phyloP scores from a whole-genome alignment of 768 basidiomycete genomes.

The Tricholoma hemisulphureum region DNA sequence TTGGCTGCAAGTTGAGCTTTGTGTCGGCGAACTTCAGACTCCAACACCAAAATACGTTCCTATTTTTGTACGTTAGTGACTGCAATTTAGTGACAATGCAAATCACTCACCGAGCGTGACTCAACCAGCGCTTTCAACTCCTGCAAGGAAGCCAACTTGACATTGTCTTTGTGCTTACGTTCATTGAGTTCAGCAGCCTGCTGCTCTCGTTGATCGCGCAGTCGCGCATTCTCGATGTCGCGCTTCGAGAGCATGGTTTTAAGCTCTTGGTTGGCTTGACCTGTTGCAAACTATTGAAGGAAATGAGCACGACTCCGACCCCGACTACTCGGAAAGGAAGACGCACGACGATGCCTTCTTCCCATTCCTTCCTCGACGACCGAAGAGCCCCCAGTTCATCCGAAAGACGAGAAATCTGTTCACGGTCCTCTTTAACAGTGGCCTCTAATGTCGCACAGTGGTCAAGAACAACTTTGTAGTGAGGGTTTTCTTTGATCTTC shows the following conservation, averaged over 20 bases:
- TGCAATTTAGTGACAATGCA: background rate
- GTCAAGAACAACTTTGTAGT: slow-evolving; percentile 57
- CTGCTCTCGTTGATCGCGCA: slow-evolving; percentile 74
- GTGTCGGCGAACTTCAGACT: slow-evolving; percentile 70
- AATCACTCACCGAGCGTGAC: slow-evolving; percentile 40
- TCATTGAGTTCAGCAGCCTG: slow-evolving; percentile 63
- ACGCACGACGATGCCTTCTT: slow-evolving; percentile 45
- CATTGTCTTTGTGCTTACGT: slow-evolving; percentile 59
- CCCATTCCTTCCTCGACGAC: slow-evolving; percentile 43
- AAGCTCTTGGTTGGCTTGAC: slow-evolving; percentile 60
- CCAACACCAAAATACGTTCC: slow-evolving; percentile 71
- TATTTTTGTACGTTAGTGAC: slow-evolving; percentile 23
- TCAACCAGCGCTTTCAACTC: slow-evolving; percentile 68
- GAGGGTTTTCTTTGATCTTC: slow-evolving; percentile 43
- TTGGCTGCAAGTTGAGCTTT: slow-evolving; percentile 78
- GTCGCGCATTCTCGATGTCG: slow-evolving; percentile 62
- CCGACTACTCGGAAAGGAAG: slow-evolving; percentile 10
- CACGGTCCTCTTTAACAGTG: slow-evolving; percentile 36
- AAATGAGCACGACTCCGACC: slow-evolving; percentile 3
- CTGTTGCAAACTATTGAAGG: slow-evolving; percentile 33
- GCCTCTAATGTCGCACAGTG: slow-evolving; percentile 51
- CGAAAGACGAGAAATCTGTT: slow-evolving; percentile 39
- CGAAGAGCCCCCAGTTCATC: slow-evolving; percentile 44
- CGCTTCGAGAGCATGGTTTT: slow-evolving; percentile 59
- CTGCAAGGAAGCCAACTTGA: slow-evolving; percentile 56